Base-by-base conservation (phyloP, 306 rosid species). In the Cucumis melo region DNA sequence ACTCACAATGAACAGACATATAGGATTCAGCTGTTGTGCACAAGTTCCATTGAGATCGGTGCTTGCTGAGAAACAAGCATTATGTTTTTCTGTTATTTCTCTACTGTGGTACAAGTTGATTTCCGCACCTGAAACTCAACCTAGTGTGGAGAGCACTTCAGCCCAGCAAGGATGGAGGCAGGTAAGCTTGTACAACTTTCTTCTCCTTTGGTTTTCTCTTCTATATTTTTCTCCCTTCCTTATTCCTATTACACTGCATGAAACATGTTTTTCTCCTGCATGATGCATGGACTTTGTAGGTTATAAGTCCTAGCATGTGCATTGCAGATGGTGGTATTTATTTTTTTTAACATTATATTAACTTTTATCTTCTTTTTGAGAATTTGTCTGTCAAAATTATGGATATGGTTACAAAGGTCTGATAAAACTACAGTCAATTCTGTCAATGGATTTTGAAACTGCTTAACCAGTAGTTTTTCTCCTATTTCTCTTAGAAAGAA, bases 131-230 rank as follows among this genome's bases (percentile, higher is more conserved):
- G 98, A 93, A 83, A 93, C 91, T 65, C 96, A 91, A 79, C 98
- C 91, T 59, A 83, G 86, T 74, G 91, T 91, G 46, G 98, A 93
- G 82, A 90, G 98, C 87, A 93, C 98, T 80, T 93, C 98, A 71
- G 98, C 97, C 44, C 98, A 93, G 75, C 98, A 93, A 87, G 98
- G 98, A 46, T 93, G 98, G 97, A 86, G 96, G 79, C 98, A 93
- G 96, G 98, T 93, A 88, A 50, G 76, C 50, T 64, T 57, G 38
- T 78, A 15, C 8, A 78, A 56, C 71, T 21, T 81, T 39, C 67
- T 19, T 81, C 78, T 27, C 72, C 64, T 81, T 75, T 23, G 19
- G 56, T 20, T 20, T 39, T 58, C n/a, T 56, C 29, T 38, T 11
- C 6, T 24, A 23, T 10, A 16, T 41, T 38, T 14, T 36, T 73